Base-by-base conservation (phyloP, 2,329 filamentous ascomycete species). In the Aspergillus spinulosporus region DNA sequence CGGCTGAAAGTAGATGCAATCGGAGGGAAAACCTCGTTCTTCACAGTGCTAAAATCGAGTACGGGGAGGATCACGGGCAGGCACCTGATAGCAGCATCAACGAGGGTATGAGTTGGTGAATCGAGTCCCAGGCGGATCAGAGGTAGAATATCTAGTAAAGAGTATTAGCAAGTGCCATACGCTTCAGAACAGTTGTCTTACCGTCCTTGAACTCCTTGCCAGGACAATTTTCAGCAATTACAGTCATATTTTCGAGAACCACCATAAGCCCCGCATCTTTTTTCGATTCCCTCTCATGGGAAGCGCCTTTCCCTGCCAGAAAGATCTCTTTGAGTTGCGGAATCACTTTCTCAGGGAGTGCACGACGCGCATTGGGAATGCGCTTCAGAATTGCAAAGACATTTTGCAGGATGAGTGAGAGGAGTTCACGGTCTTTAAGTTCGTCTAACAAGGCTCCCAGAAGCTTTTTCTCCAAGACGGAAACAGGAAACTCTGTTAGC, bases 131-230 rank as follows among this genome's bases (percentile, higher is more conserved):
- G 79, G 54, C 91, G 79, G 44, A 97, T 83, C 42, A 99, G 87
- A 1, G 94, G 94, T 2, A 97, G 76, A 40, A 97, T 89, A 64
- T 97, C 92, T 92, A 56, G 15, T 37, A 21, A 21, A 21, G 14
- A 11, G 14, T 21, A 49, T 51, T 32, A 47, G 62, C 76, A 37
- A n/a, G 70, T 21, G 61, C 34, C 11, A 36, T 32, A 62, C 37
- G 65, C 49, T 37, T 34, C 15, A 14, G 37, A 36, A 40, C 7
- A 21, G 49, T n/a, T 12, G 14, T 77, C 84, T 66, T 72, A 90
- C 89, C 88, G 63, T 97, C 93, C 75, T 96, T 96, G 71, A 97
- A 97, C 61, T 97, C 92, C 66, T 92, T 94, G 3, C 92, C 92
- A 1, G 88, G 87, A 63, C 88, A 94, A 63, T 95, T 96, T 8